phyloP scores from a whole-genome alignment of 306 rosid genomes.

The Fragaria ananassa region DNA sequence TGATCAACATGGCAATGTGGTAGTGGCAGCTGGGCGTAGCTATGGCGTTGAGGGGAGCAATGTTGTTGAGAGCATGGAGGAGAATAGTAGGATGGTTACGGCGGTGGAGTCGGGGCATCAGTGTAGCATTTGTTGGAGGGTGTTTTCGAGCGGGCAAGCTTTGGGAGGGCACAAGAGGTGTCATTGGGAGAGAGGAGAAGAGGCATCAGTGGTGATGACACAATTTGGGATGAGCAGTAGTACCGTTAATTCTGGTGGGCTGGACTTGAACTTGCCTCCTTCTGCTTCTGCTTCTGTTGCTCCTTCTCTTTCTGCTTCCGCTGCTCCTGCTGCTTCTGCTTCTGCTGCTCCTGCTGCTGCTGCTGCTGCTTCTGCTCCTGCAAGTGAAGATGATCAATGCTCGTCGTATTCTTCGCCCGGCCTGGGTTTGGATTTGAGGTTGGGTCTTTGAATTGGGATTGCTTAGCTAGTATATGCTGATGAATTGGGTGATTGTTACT shows the following conservation, averaged over 20 bases:
- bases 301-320: background rate
- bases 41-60: conserved; percentile 9
- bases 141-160: conserved; percentile 61
- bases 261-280: conserved; percentile 65
- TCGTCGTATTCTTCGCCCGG: conserved; percentile 30
- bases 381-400: conserved; percentile 19
- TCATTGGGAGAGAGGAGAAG: conserved; percentile 57
- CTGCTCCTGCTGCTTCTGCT: background rate
- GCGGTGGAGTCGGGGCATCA: conserved; percentile 34
- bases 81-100: background rate
- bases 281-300: conserved; percentile 38
- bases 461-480: background rate
- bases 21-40: background rate
- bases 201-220: conserved; percentile 2
- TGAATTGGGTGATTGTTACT: background rate
- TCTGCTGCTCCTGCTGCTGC: background rate
- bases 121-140: conserved; percentile 53
- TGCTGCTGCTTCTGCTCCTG: background rate
- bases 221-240: background rate
- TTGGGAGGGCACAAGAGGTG: conserved; percentile 67
- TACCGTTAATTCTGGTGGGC: background rate
- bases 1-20: background rate
- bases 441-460: conserved; percentile 41
- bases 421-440: conserved; percentile 61
- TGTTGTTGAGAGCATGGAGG: background rate